Percentiles rank a stretch among this genome's conserved stretches.
phyloP scores from a whole-genome alignment of 306 rosid species.

The Cucurbita maxima region DNA sequence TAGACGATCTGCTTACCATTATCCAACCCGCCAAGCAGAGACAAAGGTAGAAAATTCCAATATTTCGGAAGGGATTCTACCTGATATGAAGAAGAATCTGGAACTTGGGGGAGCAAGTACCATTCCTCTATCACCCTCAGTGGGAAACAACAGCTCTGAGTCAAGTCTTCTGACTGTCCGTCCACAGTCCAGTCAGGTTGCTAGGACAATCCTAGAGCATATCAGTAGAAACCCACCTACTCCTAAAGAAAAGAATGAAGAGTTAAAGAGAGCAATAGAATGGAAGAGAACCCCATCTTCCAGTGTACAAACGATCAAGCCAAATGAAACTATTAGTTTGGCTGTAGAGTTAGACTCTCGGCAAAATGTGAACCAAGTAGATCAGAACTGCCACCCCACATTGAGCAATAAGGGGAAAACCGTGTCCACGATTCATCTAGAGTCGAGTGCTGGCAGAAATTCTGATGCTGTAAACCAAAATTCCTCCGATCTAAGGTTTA shows the following conservation, averaged over 20 bases:
- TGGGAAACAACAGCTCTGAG: conserved; percentile 20
- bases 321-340: conserved; percentile 27
- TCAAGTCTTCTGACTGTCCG: conserved; percentile 32
- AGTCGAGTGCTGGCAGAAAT: conserved; percentile 19
- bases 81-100: conserved; percentile 18
- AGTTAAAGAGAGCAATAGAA: conserved; percentile 46
- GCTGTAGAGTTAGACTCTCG: conserved; percentile 15
- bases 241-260: conserved; percentile 60
- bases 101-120: conserved; percentile 27
- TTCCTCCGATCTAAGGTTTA: conserved; percentile 17
- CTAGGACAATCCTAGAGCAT: conserved; percentile 75
- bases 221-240: conserved; percentile 59
- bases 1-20: conserved; percentile 23
- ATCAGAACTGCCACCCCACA: conserved; percentile 19
- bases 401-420: conserved; percentile 18
- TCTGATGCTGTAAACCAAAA: conserved; percentile 15
- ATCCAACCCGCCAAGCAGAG: conserved; percentile 19
- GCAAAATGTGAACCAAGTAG: conserved; percentile 16
- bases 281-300: conserved; percentile 50
- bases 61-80: conserved; percentile 23
- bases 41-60: conserved; percentile 16
- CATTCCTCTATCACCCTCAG: conserved; percentile 12
- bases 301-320: conserved; percentile 13
- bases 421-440: background rate
- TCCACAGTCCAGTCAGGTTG: conserved; percentile 57